These are phyloP conservation scores for Sporothrix globosa DNA, from an alignment of 2,329 filamentous ascomycete genomes.

Conservation along the genomic window DNA sequence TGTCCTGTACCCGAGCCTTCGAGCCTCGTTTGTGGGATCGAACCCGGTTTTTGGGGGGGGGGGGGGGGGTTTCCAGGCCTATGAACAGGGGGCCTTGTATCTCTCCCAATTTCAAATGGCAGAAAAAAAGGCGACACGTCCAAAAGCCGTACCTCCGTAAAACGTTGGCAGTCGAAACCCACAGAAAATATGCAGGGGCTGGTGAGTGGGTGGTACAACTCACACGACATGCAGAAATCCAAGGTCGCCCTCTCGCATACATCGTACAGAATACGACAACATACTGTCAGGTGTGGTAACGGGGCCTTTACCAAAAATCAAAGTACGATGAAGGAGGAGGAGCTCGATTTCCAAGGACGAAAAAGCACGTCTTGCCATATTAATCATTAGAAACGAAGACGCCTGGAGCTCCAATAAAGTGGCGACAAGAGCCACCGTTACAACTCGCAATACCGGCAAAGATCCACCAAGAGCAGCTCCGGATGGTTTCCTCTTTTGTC, in stretches of 20 bases:
- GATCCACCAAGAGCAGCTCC: neutral
- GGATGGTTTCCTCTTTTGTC: conserved; percentile 5
- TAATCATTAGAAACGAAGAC: neutral
- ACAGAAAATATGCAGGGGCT: conserved; percentile 1
- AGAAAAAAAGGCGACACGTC: conserved; percentile 19
- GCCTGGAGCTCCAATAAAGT: neutral
- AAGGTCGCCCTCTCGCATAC: neutral
- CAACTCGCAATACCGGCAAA: neutral
- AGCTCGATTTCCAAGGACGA: neutral
- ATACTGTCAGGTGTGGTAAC: neutral
- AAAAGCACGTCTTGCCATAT: neutral
- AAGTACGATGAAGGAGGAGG: too few species aligned
- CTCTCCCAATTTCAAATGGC: neutral
- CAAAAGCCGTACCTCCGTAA: neutral
- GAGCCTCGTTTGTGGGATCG: neutral
- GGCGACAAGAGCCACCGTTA: neutral
- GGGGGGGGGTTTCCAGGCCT: too few species aligned
- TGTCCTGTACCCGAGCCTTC: neutral
- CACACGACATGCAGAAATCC: conserved; percentile 1
- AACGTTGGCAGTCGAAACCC: neutral
- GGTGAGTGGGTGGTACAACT: neutral
- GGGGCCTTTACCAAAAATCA: neutral
- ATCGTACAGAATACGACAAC: neutral
- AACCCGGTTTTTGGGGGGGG: neutral
- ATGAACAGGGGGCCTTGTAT: neutral